A percentile compares a stretch with the other conserved stretches of the same genome.
Conservation (phyloP, 495 filamentous ascomycete genomes). For the Xylaria bambusicola region DNA sequence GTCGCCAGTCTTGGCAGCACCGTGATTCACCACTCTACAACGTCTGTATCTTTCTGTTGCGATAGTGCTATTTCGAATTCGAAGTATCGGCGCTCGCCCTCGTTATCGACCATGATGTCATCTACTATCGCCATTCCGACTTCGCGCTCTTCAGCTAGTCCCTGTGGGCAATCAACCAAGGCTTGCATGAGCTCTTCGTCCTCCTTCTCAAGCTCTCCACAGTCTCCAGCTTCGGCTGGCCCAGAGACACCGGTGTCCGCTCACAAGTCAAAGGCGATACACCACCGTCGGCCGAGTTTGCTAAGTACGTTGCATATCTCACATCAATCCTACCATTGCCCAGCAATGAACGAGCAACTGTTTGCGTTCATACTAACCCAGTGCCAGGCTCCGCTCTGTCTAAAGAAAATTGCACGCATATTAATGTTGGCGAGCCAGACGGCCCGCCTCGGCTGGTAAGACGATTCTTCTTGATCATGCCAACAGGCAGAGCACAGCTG, state of each 20-base stretch:
- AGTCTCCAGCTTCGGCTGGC: conserved; percentile 40
- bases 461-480: background rate
- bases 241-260: conserved; percentile 37
- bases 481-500: conserved; percentile 10
- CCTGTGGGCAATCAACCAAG: conserved; percentile 41
- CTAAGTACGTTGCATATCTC: conserved; percentile 48
- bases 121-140: conserved; percentile 57
- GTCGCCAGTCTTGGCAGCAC: background rate
- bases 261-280: conserved; percentile 46
- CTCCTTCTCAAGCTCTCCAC: conserved; percentile 56
- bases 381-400: conserved; percentile 59
- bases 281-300: conserved; percentile 55
- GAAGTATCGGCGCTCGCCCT: background rate
- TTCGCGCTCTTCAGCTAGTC: conserved; percentile 37
- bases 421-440: conserved; percentile 66
- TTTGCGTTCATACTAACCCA: conserved; percentile 18
- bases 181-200: conserved; percentile 49
- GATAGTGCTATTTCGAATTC: background rate
- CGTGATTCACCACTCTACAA: background rate
- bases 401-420: conserved; percentile 66
- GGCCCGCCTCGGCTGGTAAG: conserved; percentile 64
- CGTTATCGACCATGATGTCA: conserved; percentile 39
- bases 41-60: background rate
- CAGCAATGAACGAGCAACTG: background rate
- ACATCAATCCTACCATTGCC: too few relatives aligned